phyloP scores from a whole-genome alignment of 129 eudicot species.

The carrot (Daucus carota) region DNA sequence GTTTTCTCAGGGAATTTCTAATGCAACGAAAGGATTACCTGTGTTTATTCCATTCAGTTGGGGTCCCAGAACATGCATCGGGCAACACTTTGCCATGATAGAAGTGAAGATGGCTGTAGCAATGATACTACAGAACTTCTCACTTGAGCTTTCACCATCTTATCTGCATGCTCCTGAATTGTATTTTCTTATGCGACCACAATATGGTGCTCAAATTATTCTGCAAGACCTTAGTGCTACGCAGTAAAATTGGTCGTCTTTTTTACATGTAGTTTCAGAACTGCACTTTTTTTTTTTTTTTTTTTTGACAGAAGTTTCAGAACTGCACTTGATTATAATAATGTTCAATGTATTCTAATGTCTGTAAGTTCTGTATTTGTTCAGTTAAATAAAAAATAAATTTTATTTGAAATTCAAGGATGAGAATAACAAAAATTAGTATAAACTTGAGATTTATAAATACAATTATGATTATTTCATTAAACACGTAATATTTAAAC shows the following conservation, averaged over 20 bases:
- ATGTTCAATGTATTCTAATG: no score
- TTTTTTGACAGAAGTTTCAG: no score
- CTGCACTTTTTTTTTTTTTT: no score
- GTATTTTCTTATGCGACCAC: conserved; percentile 29
- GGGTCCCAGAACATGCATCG: conserved; percentile 29
- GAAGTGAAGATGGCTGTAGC: conserved; percentile 1
- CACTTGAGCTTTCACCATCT: background rate
- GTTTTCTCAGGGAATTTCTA: conserved; percentile 24
- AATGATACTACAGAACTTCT: background rate
- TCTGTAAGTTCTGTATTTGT: no score
- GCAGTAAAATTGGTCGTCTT: background rate
- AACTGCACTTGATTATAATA: no score
- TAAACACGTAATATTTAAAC: no score
- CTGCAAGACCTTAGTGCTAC: conserved; percentile 4
- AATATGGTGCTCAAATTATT: conserved; percentile 34
- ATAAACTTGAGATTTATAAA: no score
- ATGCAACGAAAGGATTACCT: conserved; percentile 17
- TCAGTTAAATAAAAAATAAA: no score
- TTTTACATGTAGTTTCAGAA: background rate
- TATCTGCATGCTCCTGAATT: conserved; percentile 8
- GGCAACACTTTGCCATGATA: conserved; percentile 20
- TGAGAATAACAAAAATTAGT: no score
- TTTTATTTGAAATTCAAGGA: no score
- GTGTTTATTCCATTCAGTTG: conserved; percentile 5
- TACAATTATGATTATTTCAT: no score